Conservation (phyloP, 495 filamentous ascomycete species). For the Aspergillus diversus region DNA sequence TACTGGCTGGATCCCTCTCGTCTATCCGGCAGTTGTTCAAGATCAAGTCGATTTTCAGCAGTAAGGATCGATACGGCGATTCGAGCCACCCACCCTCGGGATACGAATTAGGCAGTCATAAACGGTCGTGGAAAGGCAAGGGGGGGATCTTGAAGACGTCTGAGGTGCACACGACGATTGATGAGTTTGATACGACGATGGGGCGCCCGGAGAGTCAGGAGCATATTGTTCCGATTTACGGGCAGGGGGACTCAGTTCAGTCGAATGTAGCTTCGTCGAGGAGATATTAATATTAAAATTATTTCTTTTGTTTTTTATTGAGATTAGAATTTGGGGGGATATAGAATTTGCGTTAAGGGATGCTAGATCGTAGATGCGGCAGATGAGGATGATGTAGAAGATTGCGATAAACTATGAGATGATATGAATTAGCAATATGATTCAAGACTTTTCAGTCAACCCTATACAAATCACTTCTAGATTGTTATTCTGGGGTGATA, state of each 20-base stretch:
- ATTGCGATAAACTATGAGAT: too few species aligned
- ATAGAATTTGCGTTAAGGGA: too few species aligned
- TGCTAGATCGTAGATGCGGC: too few species aligned
- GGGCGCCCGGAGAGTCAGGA: slow-evolving; percentile 3
- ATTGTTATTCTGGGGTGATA: too few species aligned
- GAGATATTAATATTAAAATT: not conserved
- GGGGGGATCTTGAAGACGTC: slow-evolving; percentile 15
- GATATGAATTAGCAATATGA: too few species aligned
- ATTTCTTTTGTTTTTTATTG: not conserved
- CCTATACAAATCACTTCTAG: too few species aligned
- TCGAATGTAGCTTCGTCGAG: not conserved
- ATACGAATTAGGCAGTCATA: slow-evolving; percentile 4
- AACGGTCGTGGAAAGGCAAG: slow-evolving; percentile 3
- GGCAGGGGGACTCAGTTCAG: slow-evolving; percentile 3
- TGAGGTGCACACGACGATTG: slow-evolving; percentile 10
- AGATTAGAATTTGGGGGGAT: too few species aligned
- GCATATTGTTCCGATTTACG: slow-evolving; percentile 11
- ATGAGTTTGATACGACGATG: not conserved
- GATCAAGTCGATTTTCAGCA: slow-evolving; percentile 11
- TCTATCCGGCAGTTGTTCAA: slow-evolving; percentile 15
- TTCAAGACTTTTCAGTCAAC: too few species aligned
- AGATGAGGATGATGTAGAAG: too few species aligned
- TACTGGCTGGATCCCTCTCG: slow-evolving; percentile 20
- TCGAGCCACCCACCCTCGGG: not conserved
- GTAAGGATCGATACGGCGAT: slow-evolving; percentile 4